Percentiles rank a stretch among this genome's conserved stretches.
Evolutionary conservation across 805 yeast genomes (phyloP).

Genomic region (Saturnispora quitensis): DNA sequence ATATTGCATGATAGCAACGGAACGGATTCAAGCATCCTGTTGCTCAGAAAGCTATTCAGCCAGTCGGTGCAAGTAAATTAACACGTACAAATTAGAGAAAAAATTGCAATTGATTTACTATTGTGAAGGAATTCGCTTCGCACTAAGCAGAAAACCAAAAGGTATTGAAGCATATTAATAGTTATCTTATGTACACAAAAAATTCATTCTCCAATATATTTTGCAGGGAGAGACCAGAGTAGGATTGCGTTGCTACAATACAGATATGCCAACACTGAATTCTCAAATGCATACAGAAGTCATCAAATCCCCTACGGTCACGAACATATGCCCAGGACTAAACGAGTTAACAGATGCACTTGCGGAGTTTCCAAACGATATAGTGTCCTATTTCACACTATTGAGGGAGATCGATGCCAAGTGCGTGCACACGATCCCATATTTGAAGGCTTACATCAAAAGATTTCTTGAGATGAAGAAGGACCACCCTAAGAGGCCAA

Average conservation of each 20-base stretch:
- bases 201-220: background rate
- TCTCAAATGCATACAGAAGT: background rate
- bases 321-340: constrained; percentile 66
- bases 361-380: constrained; percentile 80
- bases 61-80: background rate
- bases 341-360: constrained; percentile 88
- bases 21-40: no score
- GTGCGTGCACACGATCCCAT: constrained; percentile 68
- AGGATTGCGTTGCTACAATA: background rate
- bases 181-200: background rate
- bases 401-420: constrained; percentile 93
- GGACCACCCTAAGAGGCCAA: constrained; percentile 31
- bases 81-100: background rate
- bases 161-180: background rate
- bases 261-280: background rate
- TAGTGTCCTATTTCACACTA: constrained; percentile 76
- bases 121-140: background rate
- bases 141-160: background rate
- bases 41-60: background rate
- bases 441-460: constrained; percentile 45
- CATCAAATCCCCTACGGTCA: constrained; percentile 16
- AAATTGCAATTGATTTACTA: background rate
- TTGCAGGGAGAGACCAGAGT: background rate
- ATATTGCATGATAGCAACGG: no score
- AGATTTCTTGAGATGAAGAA: constrained; percentile 34